These are phyloP conservation scores for Phaeophleospora eucalypticola DNA, from an alignment of 2,329 filamentous ascomycete species.

Conservation along the genomic window DNA sequence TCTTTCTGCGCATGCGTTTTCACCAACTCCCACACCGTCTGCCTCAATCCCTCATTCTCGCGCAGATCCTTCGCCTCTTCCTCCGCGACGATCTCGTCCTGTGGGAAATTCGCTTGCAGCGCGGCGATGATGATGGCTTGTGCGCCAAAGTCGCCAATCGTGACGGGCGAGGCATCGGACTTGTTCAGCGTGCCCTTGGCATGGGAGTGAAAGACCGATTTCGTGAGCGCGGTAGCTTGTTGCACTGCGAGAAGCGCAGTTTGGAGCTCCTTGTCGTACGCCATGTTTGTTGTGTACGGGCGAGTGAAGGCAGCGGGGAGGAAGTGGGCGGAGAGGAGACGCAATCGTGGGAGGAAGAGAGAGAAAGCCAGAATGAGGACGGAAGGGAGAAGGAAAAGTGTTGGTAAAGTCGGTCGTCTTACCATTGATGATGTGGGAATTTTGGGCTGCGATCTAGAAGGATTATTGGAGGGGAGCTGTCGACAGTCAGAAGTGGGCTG, in stretches of 20 bases:
- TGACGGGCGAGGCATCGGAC: slow-evolving; percentile 93
- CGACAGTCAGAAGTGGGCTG: neutral
- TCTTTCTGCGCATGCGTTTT: slow-evolving; percentile 63
- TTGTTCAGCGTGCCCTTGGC: slow-evolving; percentile 93
- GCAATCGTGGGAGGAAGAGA: slow-evolving; percentile 41
- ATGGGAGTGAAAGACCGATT: slow-evolving; percentile 78
- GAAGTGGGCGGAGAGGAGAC: slow-evolving; percentile 36
- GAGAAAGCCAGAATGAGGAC: slow-evolving; percentile 41
- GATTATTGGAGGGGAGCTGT: neutral
- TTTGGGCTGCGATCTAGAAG: neutral
- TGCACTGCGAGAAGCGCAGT: slow-evolving; percentile 86
- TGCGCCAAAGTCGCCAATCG: slow-evolving; percentile 95
- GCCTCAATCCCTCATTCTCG: slow-evolving; percentile 63
- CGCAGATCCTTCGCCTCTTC: slow-evolving; percentile 83
- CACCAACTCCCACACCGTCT: slow-evolving; percentile 82
- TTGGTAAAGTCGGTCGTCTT: neutral
- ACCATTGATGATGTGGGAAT: neutral
- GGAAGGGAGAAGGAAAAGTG: slow-evolving; percentile 14
- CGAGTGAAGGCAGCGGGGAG: slow-evolving; percentile 10
- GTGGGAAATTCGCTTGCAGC: slow-evolving; percentile 81
- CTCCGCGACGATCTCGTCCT: slow-evolving; percentile 88
- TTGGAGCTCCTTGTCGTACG: slow-evolving; percentile 72
- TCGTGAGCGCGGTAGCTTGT: slow-evolving; percentile 70
- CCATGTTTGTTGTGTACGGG: slow-evolving; percentile 31
- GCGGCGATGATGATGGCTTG: slow-evolving; percentile 94